These are phyloP conservation scores for Pyrus communis DNA, from an alignment of 306 rosid species.

Conservation along the genomic window DNA sequence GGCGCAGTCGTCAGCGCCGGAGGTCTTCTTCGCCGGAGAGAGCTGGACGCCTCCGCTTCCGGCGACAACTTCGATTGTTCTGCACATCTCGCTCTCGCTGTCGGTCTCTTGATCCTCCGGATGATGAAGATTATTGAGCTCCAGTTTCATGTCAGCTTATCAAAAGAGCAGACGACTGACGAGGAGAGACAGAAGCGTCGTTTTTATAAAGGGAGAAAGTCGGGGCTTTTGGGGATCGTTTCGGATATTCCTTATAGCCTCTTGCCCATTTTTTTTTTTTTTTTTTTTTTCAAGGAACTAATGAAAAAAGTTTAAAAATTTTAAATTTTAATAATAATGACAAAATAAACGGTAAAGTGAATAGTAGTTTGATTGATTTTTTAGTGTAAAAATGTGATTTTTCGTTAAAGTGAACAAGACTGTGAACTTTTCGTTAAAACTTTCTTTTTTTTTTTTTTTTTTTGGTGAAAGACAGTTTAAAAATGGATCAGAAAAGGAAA, in stretches of 20 bases:
- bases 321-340: too few relatives aligned
- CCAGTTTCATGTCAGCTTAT: conserved; percentile 46
- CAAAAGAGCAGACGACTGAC: not conserved
- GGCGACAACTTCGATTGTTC: conserved; percentile 26
- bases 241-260: conserved; percentile 34
- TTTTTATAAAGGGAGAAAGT: not conserved
- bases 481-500: not conserved
- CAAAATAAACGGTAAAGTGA: too few relatives aligned
- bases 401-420: too few relatives aligned
- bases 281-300: not conserved
- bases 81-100: conserved; percentile 32
- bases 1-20: conserved; percentile 20
- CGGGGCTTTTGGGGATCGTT: conserved; percentile 22
- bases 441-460: not conserved
- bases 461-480: not conserved
- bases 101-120: not conserved
- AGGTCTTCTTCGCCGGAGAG: not conserved
- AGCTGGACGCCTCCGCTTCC: not conserved
- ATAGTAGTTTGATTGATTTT: too few relatives aligned
- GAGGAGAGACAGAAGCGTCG: not conserved
- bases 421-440: too few relatives aligned
- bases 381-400: too few relatives aligned
- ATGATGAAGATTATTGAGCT: conserved; percentile 4
- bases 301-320: too few relatives aligned
- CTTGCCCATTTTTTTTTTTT: not conserved